phyloP scores from a whole-genome alignment of 495 filamentous ascomycete genomes.

The Aeminium ludgeri region DNA sequence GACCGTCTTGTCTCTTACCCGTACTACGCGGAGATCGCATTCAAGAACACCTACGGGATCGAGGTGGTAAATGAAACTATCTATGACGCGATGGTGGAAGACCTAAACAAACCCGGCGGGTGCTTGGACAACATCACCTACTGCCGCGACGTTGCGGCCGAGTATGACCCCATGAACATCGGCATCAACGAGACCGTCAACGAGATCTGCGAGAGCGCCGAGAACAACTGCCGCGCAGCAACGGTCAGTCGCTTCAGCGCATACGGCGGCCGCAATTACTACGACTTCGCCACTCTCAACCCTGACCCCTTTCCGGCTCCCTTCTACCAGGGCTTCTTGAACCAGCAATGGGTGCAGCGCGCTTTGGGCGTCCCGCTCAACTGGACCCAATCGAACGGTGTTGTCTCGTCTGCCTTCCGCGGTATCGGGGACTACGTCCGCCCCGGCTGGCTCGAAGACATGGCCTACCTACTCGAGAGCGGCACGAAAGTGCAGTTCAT shows the following conservation, averaged over 20 bases:
- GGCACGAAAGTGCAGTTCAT: conserved; percentile 30
- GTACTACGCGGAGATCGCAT: conserved; percentile 26
- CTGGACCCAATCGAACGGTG: conserved; percentile 11
- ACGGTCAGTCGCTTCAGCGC: conserved; percentile 25
- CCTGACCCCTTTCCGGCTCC: conserved; percentile 47
- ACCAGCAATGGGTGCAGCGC: conserved; percentile 17
- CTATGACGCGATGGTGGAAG: conserved; percentile 23
- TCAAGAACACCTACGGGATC: conserved; percentile 31
- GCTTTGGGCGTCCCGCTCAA: conserved; percentile 21
- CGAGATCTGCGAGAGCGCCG: conserved; percentile 30
- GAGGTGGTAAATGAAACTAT: conserved; percentile 23
- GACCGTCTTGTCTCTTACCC: conserved; percentile 27
- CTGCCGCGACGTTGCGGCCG: conserved; percentile 30
- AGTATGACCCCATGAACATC: conserved; percentile 29
- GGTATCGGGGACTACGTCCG: conserved; percentile 34
- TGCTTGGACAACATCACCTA: conserved; percentile 35
- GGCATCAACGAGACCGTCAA: conserved; percentile 33
- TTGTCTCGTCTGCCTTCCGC: conserved; percentile 13
- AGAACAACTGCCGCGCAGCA: conserved; percentile 19
- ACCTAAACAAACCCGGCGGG: conserved; percentile 31
- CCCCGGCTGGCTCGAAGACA: conserved; percentile 32
- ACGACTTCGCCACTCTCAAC: conserved; percentile 20
- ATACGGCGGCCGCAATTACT: conserved; percentile 21
- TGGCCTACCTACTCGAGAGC: conserved; percentile 35
- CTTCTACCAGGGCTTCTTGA: conserved; percentile 29